Evolutionary conservation across 306 rosid species (phyloP).

Genomic region (Gillenia trifoliata): DNA sequence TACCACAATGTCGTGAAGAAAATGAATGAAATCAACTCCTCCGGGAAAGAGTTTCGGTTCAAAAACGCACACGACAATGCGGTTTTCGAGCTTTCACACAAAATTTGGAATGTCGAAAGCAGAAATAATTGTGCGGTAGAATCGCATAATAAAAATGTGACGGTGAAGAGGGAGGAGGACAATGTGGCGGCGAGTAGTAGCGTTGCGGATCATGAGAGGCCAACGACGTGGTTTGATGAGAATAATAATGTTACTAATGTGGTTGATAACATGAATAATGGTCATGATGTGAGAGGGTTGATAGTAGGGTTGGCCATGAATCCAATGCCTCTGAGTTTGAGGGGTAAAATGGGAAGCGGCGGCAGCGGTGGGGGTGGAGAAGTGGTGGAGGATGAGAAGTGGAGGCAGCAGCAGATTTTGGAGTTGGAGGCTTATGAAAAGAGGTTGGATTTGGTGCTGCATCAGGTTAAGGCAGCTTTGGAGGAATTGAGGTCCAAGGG

Average conservation of each 20-base stretch:
- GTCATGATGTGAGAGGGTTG: slow-evolving; percentile 2
- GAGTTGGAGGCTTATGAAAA: slow-evolving; percentile 67
- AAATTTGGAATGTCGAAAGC: slow-evolving; percentile 47
- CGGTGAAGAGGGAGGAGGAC: neutral
- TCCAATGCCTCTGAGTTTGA: slow-evolving; percentile 5
- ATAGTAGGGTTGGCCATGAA: slow-evolving; percentile 12
- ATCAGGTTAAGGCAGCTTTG: slow-evolving; percentile 56
- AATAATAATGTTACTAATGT: neutral
- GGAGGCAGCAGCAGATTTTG: slow-evolving; percentile 53
- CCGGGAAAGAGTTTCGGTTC: slow-evolving; percentile 53
- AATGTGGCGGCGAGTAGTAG: slow-evolving; percentile 3
- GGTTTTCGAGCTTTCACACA: slow-evolving; percentile 62
- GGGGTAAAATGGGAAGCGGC: neutral
- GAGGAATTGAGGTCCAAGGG: slow-evolving; percentile 50
- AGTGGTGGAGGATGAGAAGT: slow-evolving; percentile 33
- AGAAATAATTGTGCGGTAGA: slow-evolving; percentile 3
- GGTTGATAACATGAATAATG: neutral
- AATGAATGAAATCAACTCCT: slow-evolving; percentile 19
- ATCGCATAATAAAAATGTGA: neutral
- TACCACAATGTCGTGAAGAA: slow-evolving; percentile 41
- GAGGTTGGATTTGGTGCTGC: slow-evolving; percentile 68
- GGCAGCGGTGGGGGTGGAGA: slow-evolving; percentile 17
- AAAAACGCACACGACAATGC: slow-evolving; percentile 59
- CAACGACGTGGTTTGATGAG: neutral
- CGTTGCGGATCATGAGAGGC: neutral